These are phyloP conservation scores for Chlorokybus atmophyticus DNA, from an alignment of 139 green algal genomes.

Conservation along the genomic window DNA sequence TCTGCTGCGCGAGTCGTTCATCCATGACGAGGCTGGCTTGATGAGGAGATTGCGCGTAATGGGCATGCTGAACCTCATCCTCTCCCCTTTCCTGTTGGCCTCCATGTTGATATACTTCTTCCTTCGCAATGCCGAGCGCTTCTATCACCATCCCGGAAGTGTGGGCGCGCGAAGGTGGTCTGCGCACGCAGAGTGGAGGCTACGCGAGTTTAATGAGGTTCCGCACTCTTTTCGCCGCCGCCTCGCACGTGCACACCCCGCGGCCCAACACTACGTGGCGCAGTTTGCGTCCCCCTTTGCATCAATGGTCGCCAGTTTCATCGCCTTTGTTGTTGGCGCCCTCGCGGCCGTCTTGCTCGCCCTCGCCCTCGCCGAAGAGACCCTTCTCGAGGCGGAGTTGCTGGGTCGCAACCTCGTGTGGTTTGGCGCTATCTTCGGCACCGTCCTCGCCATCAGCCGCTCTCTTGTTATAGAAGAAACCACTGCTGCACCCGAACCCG, in stretches of 20 bases:
- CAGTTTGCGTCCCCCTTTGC: conserved; percentile 79
- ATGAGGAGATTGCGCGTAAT: conserved; percentile 34
- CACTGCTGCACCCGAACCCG: conserved; percentile 54
- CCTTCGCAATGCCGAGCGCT: conserved; percentile 76
- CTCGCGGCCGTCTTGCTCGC: conserved; percentile 47
- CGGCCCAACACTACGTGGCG: conserved; percentile 64
- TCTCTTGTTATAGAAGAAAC: conserved; percentile 32
- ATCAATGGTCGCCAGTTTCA: conserved; percentile 53
- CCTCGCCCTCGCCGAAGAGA: conserved; percentile 30
- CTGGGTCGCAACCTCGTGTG: conserved; percentile 32
- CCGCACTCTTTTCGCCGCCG: conserved; percentile 69
- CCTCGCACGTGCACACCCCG: conserved; percentile 52
- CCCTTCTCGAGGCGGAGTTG: conserved; percentile 29
- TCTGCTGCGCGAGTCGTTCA: conserved; percentile 41
- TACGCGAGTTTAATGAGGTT: conserved; percentile 89
- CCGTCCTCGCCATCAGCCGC: conserved; percentile 27
- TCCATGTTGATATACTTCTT: conserved; percentile 92
- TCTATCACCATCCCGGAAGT: conserved; percentile 65
- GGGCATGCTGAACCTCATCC: conserved; percentile 42
- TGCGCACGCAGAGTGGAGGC: conserved; percentile 48
- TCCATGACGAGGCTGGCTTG: conserved; percentile 38
- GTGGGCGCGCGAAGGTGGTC: conserved; percentile 29
- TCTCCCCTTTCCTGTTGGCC: conserved; percentile 76
- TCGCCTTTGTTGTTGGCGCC: conserved; percentile 67
- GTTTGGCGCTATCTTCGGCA: conserved; percentile 31